A percentile compares a stretch with the other conserved stretches of the same genome.
These are phyloP conservation scores for Fomitopsis pulvina DNA, from an alignment of 768 basidiomycete species.

Conservation along the genomic window DNA sequence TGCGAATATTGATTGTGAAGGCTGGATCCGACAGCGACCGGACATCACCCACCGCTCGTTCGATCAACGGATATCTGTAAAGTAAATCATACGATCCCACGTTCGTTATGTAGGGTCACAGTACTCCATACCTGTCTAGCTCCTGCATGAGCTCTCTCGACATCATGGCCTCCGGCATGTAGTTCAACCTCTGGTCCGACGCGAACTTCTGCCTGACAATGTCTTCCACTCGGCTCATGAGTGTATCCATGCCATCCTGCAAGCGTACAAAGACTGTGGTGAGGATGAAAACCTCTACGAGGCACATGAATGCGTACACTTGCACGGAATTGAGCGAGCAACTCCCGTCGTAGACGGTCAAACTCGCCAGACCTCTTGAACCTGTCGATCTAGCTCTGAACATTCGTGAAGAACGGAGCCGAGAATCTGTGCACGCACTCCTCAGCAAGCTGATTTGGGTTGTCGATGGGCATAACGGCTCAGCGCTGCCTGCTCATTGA, in stretches of 20 bases:
- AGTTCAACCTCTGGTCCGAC: conserved; percentile 47
- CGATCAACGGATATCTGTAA: conserved; percentile 56
- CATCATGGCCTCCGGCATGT: conserved; percentile 44
- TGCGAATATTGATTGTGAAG: conserved; percentile 29
- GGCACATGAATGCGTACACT: conserved; percentile 38
- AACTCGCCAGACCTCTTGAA: conserved; percentile 81
- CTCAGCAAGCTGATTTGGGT: conserved; percentile 55
- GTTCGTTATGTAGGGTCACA: conserved; percentile 13
- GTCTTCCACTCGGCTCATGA: conserved; percentile 55
- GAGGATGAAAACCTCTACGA: not conserved
- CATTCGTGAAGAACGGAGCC: not conserved
- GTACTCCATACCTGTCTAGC: conserved; percentile 49
- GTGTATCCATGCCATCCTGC: conserved; percentile 45
- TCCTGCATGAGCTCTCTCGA: conserved; percentile 64
- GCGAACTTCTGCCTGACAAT: conserved; percentile 50
- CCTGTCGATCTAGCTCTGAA: conserved; percentile 28
- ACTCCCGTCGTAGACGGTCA: conserved; percentile 60
- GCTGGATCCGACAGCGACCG: conserved; percentile 15
- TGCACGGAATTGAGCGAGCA: conserved; percentile 54
- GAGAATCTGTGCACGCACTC: conserved; percentile 35
- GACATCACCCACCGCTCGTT: conserved; percentile 42
- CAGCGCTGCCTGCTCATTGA: not conserved
- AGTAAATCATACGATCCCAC: not conserved
- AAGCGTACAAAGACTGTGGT: conserved; percentile 1
- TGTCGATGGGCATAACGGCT: conserved; percentile 44